A percentile compares a stretch with the other conserved stretches of the same genome.
phyloP scores from a whole-genome alignment of 2,329 filamentous ascomycete genomes.

The Alternaria panax region DNA sequence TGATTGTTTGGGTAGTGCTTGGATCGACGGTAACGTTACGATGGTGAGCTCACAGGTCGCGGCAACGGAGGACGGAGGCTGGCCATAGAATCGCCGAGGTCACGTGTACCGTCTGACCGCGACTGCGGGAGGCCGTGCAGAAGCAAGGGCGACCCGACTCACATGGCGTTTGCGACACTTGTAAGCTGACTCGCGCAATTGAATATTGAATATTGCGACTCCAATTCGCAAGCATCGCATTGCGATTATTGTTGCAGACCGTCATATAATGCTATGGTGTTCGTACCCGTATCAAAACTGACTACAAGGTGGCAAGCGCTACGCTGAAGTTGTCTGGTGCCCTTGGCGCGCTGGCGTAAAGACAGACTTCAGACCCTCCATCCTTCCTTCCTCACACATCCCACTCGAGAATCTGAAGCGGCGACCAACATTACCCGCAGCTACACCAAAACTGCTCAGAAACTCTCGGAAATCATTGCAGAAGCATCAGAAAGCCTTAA shows the following conservation, averaged over 20 bases:
- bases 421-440: slow-evolving; percentile 20
- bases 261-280: not conserved
- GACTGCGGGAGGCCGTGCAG: slow-evolving; percentile 16
- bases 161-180: not conserved
- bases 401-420: slow-evolving; percentile 21
- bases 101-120: not conserved
- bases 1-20: slow-evolving; percentile 14
- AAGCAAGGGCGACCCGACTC: slow-evolving; percentile 3
- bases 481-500: slow-evolving; percentile 1
- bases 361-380: slow-evolving; percentile 9
- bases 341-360: slow-evolving; percentile 12
- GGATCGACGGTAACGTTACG: slow-evolving; percentile 23
- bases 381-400: slow-evolving; percentile 26
- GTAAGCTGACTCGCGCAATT: slow-evolving; percentile 5
- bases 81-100: slow-evolving; percentile 12
- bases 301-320: not conserved
- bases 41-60: slow-evolving; percentile 31
- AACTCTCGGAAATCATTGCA: slow-evolving; percentile 2
- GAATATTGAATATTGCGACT: not conserved
- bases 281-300: not conserved
- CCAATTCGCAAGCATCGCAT: not conserved
- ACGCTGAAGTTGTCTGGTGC: not conserved
- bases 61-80: slow-evolving; percentile 32
- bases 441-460: slow-evolving; percentile 8
- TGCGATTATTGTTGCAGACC: not conserved